Percentiles rank a stretch among this genome's conserved stretches.
These are phyloP conservation scores for Fusarium dlaminii DNA, from an alignment of 2,329 filamentous ascomycete species.

Conservation along the genomic window DNA sequence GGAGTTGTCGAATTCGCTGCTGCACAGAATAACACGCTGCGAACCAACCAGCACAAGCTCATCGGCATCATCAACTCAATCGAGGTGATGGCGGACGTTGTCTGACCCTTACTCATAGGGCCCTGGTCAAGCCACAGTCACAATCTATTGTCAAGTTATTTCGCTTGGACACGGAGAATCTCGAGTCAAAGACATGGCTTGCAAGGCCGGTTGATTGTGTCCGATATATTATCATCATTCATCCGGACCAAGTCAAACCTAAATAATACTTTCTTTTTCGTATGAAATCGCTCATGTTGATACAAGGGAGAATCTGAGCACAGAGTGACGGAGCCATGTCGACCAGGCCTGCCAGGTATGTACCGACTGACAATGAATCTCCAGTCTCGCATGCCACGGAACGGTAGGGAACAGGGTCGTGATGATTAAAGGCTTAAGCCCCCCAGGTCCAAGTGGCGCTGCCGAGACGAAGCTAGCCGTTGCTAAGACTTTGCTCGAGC, in stretches of 20 bases:
- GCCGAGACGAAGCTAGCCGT: slow-evolving; percentile 36
- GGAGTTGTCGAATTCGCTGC: slow-evolving; percentile 41
- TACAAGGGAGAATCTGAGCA: slow-evolving; percentile 4
- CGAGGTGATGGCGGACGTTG: neutral
- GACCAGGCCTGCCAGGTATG: neutral
- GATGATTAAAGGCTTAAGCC: slow-evolving; percentile 44
- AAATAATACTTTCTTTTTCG: slow-evolving; percentile 14
- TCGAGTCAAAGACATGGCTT: slow-evolving; percentile 13
- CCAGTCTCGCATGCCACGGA: slow-evolving; percentile 23
- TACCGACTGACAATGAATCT: neutral
- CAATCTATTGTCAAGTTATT: slow-evolving; percentile 6
- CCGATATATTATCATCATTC: neutral
- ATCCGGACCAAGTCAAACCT: slow-evolving; percentile 7
- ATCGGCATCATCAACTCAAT: slow-evolving; percentile 8
- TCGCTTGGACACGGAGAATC: slow-evolving; percentile 9
- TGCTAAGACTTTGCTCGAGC: slow-evolving; percentile 33
- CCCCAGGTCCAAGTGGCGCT: slow-evolving; percentile 32
- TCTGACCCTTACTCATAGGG: slow-evolving; percentile 2
- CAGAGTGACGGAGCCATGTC: neutral
- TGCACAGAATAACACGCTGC: slow-evolving; percentile 8
- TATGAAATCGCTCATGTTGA: slow-evolving; percentile 2
- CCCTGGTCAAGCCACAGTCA: slow-evolving; percentile 26
- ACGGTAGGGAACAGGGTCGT: slow-evolving; percentile 26
- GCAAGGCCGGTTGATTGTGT: neutral
- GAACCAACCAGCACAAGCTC: slow-evolving; percentile 9